These are phyloP conservation scores for Trichoderma erinaceum DNA, from an alignment of 495 filamentous ascomycete genomes.

Conservation along the genomic window DNA sequence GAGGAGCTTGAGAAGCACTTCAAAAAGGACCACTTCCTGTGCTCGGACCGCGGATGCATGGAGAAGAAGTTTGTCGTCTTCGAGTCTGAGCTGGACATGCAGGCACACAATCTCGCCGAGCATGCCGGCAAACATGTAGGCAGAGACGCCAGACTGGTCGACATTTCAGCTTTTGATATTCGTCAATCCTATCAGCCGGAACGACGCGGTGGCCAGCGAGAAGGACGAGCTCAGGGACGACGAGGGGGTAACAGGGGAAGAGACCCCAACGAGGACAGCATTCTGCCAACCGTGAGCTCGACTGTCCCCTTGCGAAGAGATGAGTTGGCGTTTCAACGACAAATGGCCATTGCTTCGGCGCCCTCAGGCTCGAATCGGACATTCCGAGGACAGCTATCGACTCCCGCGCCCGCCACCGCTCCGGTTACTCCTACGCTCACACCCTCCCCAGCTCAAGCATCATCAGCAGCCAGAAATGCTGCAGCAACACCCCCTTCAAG, in stretches of 20 bases:
- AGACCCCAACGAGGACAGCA: conserved; percentile 65
- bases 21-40: conserved; percentile 78
- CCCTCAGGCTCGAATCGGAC: conserved; percentile 70
- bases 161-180: conserved; percentile 79
- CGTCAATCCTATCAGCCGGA: conserved; percentile 63
- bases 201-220: conserved; percentile 39
- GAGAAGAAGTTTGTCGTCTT: conserved; percentile 99
- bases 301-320: conserved; percentile 79
- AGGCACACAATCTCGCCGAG: conserved; percentile 42
- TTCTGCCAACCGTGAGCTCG: conserved; percentile 57
- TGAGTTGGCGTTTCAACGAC: conserved; percentile 86
- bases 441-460: conserved; percentile 19
- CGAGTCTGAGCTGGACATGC: conserved; percentile 85
- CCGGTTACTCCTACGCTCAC: conserved; percentile 25
- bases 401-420: neutral
- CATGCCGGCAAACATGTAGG: conserved; percentile 62
- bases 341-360: conserved; percentile 82
- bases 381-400: conserved; percentile 75
- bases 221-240: conserved; percentile 44
- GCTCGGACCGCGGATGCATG: conserved; percentile 75
- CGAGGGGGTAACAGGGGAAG: conserved; percentile 45
- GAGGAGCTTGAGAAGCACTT: conserved; percentile 80
- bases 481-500: conserved; percentile 19
- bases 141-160: conserved; percentile 77
- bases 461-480: conserved; percentile 12